Evolutionary conservation across 305 asterid genomes (phyloP), one percentile per base, ranked within the genome.

Genomic region (Rubia occidens): DNA sequence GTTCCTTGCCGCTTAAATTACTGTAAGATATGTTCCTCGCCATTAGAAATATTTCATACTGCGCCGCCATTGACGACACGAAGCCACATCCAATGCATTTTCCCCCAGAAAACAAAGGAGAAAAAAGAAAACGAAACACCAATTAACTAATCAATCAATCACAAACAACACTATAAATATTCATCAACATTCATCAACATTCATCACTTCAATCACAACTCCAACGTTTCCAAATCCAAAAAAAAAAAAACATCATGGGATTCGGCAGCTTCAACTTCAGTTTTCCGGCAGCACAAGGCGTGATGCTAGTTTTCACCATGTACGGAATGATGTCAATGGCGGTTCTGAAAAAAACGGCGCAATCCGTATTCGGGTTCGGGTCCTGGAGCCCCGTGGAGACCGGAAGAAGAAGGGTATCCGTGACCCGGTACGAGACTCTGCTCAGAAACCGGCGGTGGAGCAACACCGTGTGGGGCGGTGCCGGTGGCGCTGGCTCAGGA

Each of bases 201-300:
- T 15, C 56, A 51, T 40, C 56, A 51, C 21, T 51, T 51, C 56
- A 40, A 40, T 4, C 9, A 5, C 44, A 15, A 51, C 3, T 17
- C 8, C 56, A 51, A 17, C 56, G 20, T 51, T 51, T 4, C 4
- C 61, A 56, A 56, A 56, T 10, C 61, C 26, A 8, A 56, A 20
- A 26, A 56, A 29, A 29, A 29, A 29, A 29, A 29, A 29, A 29
- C 1, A 5, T 56, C 61, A 82, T 83, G 89, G 88, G 88, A 14
- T 59, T 85, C 1, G 76, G 81, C 0, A 72, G 49, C 77, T 78
- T 64, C 6, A 10, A 64, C 45, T 64, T 64, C 68, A 24, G 14
- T 1, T 64, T 85, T 39, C 82, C 82, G 3, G 78, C 77, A 2
- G 87, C n/a, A n/a, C n/a, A 82, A 58, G 93, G 93, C 1, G 75